A percentile compares a stretch with the other conserved stretches of the same genome.
These are phyloP conservation scores for Leptomonas pyrrhocoris DNA, from an alignment of 208 protist species.

Conservation along the genomic window DNA sequence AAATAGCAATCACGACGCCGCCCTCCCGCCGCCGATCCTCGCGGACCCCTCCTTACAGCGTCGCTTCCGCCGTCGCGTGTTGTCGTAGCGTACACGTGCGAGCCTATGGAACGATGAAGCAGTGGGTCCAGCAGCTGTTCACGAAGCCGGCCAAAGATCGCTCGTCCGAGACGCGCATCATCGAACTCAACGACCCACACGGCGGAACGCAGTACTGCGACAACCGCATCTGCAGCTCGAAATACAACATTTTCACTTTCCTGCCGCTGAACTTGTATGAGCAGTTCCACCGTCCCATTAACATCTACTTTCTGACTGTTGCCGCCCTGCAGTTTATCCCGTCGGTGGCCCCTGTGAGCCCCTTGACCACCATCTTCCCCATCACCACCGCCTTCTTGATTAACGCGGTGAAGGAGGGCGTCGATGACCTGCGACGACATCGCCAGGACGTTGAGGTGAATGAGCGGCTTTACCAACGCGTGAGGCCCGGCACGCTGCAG, in stretches of 20 bases:
- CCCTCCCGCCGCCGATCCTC: conserved; percentile 13
- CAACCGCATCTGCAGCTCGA: conserved; percentile 92
- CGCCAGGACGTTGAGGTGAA: conserved; percentile 71
- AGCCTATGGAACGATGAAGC: conserved; percentile 16
- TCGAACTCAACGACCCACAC: conserved; percentile 36
- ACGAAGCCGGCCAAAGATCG: conserved; percentile 26
- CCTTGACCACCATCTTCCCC: conserved; percentile 88
- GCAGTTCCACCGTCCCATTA: conserved; percentile 95
- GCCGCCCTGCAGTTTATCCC: conserved; percentile 88
- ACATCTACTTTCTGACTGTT: conserved; percentile 95
- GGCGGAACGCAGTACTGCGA: conserved; percentile 37
- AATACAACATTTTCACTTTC: conserved; percentile 96
- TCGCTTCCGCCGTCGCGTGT: conserved; percentile 1
- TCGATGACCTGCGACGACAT: conserved; percentile 89
- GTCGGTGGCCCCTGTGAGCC: conserved; percentile 85
- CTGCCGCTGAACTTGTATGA: conserved; percentile 95
- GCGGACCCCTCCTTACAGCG: conserved; percentile 5
- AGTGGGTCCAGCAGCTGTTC: conserved; percentile 30
- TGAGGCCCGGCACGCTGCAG: conserved; percentile 40
- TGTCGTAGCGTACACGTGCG: conserved; percentile 1
- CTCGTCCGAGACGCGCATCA: conserved; percentile 40
- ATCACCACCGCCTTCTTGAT: conserved; percentile 90
- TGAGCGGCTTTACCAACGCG: conserved; percentile 49
- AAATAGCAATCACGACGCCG: conserved; percentile 11
- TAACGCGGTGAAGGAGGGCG: conserved; percentile 91